Base-by-base conservation (phyloP, 257 asterid genomes). In the Fraxinus cuspidata region DNA sequence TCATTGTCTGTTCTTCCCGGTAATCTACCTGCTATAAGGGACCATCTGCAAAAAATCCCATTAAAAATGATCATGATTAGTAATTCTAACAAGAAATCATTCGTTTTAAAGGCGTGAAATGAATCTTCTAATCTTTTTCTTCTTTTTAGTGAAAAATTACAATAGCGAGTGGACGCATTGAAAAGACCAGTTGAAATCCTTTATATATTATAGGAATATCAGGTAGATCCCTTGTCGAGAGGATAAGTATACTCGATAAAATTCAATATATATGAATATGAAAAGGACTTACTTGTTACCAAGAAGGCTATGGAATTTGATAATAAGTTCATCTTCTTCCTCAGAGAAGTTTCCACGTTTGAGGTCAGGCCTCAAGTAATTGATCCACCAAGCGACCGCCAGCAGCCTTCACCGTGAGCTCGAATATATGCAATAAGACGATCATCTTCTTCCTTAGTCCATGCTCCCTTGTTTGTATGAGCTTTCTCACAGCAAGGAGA, bases 401-500 rank as follows among this genome's bases (percentile, higher is more conserved):
- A 94, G 84, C 97, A 91, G 44, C 98, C 98, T 76, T 94, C 98
- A 25, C 97, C 97, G 77, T 94, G 94, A 11, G 91, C 87, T 3
- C 89, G 82, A 21, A 92, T 92, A 56, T 94, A 94, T 16, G 96
- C 87, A 37, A 90, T 87, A 18, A 94, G 92, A 1, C 98, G 86
- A 76, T 92, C 97, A 37, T 94, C 98, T 86, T 94, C 98, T 81
- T 94, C 98, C 73, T 92, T 94, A 9, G 97, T 94, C 98, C 98
- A 94, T 0, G 99, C 99, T 9, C 99, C 99, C 85, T 94, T 94
- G 87, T 94, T 94, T 0, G 99, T 94, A 82, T 94, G 99, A 47
- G 98, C 99, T 80, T 94, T 94, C 83, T 94, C 99, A 81, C 99
- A 94, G 80, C 99, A 94, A 16, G 99, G 99, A 47, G 99, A 94